Evolutionary conservation across 345 rosid genomes (phyloP).

Genomic region (Populus ilicifolia): DNA sequence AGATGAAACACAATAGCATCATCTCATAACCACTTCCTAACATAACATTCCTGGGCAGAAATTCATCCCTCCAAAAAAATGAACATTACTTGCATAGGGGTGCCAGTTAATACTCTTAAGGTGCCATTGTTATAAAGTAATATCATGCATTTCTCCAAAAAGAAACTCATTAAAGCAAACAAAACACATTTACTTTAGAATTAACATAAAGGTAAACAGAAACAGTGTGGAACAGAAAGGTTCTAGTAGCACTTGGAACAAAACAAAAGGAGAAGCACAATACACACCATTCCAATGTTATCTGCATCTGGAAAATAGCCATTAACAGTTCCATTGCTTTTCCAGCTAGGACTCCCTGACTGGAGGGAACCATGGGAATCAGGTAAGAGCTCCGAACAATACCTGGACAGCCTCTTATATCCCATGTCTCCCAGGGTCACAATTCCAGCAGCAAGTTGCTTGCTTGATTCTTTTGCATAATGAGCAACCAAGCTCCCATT

Average conservation of each 20-base stretch:
- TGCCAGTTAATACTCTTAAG: neutral
- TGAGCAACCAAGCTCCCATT: slow-evolving; percentile 61
- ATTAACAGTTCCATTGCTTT: slow-evolving; percentile 48
- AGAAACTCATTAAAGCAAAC: neutral
- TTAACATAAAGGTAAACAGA: neutral
- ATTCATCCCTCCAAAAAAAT: neutral
- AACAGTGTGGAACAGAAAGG: neutral
- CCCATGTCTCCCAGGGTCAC: slow-evolving; percentile 84
- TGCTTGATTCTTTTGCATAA: slow-evolving; percentile 86
- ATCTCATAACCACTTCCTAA: neutral
- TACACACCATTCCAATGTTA: slow-evolving; percentile 76
- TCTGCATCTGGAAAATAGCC: slow-evolving; percentile 60
- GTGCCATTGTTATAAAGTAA: neutral
- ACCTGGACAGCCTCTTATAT: slow-evolving; percentile 58
- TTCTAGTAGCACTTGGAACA: slow-evolving; percentile 1
- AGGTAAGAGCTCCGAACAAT: slow-evolving; percentile 71
- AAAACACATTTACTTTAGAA: neutral
- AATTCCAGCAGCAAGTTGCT: slow-evolving; percentile 85
- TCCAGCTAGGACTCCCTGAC: slow-evolving; percentile 48
- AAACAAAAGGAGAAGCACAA: slow-evolving; percentile 6
- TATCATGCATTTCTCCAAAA: neutral
- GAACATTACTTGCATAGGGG: neutral
- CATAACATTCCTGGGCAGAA: neutral
- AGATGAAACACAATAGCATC: neutral
- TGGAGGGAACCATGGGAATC: slow-evolving; percentile 49